Percentiles rank a stretch among this genome's conserved stretches.
Conservation (phyloP, 306 rosid species). For the Rubus idaeus region DNA sequence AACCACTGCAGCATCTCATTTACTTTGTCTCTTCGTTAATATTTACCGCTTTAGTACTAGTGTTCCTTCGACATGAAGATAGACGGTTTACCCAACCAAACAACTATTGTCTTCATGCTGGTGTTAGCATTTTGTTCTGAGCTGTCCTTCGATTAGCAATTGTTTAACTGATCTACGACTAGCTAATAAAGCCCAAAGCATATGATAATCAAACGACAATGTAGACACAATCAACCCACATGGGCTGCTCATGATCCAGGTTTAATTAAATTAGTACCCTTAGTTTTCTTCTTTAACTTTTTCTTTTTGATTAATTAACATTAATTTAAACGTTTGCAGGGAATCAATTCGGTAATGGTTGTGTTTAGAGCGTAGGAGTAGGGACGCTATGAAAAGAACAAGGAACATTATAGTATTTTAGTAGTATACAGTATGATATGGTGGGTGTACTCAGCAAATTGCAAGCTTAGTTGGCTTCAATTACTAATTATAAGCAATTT, state of each 20-base stretch:
- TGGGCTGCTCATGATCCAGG: constrained; percentile 36
- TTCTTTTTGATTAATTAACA: constrained; percentile 24
- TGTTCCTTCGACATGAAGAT: constrained; percentile 13
- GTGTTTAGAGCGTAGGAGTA: constrained; percentile 10
- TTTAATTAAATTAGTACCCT: constrained; percentile 11
- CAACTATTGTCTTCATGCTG: not conserved
- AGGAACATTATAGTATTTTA: constrained; percentile 17
- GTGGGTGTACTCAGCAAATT: constrained; percentile 15
- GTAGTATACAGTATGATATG: constrained; percentile 15
- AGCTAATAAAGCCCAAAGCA: constrained; percentile 23
- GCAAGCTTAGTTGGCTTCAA: not conserved
- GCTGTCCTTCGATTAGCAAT: too few species aligned
- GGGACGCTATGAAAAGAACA: constrained; percentile 41
- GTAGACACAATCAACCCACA: constrained; percentile 36
- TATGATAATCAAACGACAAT: constrained; percentile 37
- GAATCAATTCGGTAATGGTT: constrained; percentile 41
- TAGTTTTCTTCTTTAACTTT: constrained; percentile 26
- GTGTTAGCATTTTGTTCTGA: not conserved
- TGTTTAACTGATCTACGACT: constrained; percentile 2
- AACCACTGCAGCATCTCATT: constrained; percentile 10
- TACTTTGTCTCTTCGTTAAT: constrained; percentile 19
- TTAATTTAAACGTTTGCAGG: constrained; percentile 9
- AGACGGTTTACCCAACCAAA: not conserved
- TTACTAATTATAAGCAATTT: constrained; percentile 12
- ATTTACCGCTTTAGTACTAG: not conserved